Evolutionary conservation across 768 basidiomycete genomes (phyloP).

Genomic region (Mycena polygramma): DNA sequence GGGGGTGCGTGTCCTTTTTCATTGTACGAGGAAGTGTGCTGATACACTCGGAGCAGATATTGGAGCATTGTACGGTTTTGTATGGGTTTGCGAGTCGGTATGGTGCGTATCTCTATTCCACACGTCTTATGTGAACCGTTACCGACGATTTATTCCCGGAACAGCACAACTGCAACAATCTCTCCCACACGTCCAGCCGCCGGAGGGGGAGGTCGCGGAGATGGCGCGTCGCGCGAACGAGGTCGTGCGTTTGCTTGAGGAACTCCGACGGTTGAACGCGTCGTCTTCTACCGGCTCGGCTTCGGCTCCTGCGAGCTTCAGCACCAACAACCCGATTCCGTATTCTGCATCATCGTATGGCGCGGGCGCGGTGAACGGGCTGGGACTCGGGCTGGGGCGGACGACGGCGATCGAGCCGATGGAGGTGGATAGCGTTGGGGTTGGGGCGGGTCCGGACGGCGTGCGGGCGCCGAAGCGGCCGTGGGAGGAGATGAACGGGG

Average conservation of each 20-base stretch:
- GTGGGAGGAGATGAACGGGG: conserved; percentile 72
- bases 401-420: conserved; percentile 48
- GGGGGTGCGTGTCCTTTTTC: conserved; percentile 38
- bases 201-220: conserved; percentile 69
- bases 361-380: no score
- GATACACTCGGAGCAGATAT: conserved; percentile 49
- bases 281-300: not conserved
- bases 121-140: not conserved
- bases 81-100: conserved; percentile 78
- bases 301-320: not conserved
- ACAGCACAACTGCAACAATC: conserved; percentile 60
- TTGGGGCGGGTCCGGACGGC: conserved; percentile 56
- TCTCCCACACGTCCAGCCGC: conserved; percentile 64
- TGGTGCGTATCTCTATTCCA: conserved; percentile 56
- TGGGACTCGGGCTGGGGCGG: conserved; percentile 44
- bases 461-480: conserved; percentile 78
- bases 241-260: conserved; percentile 79
- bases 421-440: conserved; percentile 39
- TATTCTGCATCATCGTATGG: no score
- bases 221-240: conserved; percentile 77
- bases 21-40: no score
- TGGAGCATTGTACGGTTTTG: conserved; percentile 70
- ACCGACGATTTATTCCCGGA: not conserved
- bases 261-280: conserved; percentile 59
- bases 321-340: not conserved